phyloP scores from a whole-genome alignment of 805 yeast species.

The Saccharomycopsis sp. region DNA sequence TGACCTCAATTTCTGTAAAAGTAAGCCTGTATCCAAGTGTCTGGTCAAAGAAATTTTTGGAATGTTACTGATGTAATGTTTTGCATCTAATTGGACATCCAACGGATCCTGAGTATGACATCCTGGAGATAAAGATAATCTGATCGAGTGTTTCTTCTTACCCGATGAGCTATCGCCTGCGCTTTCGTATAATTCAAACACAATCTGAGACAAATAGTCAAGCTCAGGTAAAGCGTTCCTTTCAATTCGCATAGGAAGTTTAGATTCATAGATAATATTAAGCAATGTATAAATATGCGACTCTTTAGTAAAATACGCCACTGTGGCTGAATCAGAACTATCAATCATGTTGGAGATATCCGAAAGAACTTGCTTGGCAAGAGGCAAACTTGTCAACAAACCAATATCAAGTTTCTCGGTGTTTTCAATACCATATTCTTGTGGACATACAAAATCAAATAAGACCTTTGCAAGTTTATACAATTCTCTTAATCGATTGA shows the following conservation, averaged over 20 bases:
- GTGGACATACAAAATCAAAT: constrained; percentile 97
- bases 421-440: constrained; percentile 95
- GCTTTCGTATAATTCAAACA: constrained; percentile 85
- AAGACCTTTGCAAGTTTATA: constrained; percentile 86
- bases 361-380: constrained; percentile 76
- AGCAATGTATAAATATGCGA: constrained; percentile 91
- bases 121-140: constrained; percentile 93
- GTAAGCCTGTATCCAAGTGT: constrained; percentile 87
- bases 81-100: constrained; percentile 92
- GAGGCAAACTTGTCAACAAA: constrained; percentile 83
- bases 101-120: constrained; percentile 97
- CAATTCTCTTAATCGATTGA: constrained; percentile 75
- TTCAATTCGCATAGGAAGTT: constrained; percentile 90
- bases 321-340: constrained; percentile 74
- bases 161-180: constrained; percentile 50
- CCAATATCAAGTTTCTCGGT: constrained; percentile 96
- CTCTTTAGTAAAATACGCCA: constrained; percentile 92
- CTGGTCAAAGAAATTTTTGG: constrained; percentile 86
- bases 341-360: constrained; percentile 78
- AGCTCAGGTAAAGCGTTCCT: constrained; percentile 94
- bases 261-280: constrained; percentile 86
- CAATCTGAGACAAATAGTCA: constrained; percentile 90
- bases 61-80: constrained; percentile 94
- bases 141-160: constrained; percentile 78
- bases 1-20: constrained; percentile 70